Evolutionary conservation across 148 eudicot species (phyloP).

Genomic region (Rhododendron kiyosumense): DNA sequence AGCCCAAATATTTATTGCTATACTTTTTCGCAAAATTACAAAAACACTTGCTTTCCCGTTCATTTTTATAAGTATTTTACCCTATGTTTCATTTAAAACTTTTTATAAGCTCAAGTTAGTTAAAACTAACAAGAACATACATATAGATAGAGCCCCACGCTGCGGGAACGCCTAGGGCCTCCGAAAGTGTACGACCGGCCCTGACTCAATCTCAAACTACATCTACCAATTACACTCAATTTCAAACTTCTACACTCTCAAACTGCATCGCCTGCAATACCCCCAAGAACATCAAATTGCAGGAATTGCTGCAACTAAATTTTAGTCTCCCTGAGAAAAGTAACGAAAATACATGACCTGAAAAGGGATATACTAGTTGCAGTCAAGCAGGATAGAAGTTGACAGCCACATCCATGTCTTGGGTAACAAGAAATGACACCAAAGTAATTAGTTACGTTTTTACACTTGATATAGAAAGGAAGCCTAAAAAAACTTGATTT

Average conservation of each 20-base stretch:
- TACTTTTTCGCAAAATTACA: too few species aligned
- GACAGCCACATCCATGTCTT: not conserved
- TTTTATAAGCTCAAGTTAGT: too few species aligned
- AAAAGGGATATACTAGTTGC: not conserved
- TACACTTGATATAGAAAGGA: not conserved
- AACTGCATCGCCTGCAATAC: not conserved
- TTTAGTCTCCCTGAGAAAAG: not conserved
- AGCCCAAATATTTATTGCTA: too few species aligned
- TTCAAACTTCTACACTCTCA: not conserved
- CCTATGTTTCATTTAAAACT: too few species aligned
- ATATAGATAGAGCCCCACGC: too few species aligned
- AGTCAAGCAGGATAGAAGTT: not conserved
- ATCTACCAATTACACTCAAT: not conserved
- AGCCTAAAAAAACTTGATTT: not conserved
- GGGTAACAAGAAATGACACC: not conserved
- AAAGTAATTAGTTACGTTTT: not conserved
- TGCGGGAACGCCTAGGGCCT: too few species aligned
- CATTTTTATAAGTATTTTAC: too few species aligned
- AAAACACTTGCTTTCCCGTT: too few species aligned
- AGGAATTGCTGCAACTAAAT: not conserved
- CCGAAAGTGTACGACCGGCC: too few species aligned
- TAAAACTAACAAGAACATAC: too few species aligned
- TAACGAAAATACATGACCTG: not conserved
- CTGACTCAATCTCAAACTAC: too few species aligned
- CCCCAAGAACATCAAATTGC: not conserved